These are phyloP conservation scores for Candida endomychidarum DNA, from an alignment of 805 yeast species.

Conservation along the genomic window DNA sequence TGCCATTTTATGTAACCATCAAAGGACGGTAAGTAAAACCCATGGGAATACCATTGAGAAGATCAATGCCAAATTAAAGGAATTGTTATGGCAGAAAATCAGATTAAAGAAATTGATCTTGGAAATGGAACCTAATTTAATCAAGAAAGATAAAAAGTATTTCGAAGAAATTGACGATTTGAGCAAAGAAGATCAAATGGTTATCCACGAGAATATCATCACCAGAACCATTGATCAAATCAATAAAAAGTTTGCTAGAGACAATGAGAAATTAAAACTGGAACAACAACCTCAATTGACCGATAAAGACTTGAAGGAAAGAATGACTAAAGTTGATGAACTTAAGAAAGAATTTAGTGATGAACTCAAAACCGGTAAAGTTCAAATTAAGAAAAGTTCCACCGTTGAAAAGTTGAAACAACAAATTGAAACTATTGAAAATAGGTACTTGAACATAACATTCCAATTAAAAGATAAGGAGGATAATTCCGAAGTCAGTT, in stretches of 20 bases:
- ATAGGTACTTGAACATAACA: conserved; percentile 64
- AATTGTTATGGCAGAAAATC: conserved; percentile 80
- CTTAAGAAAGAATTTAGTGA: conserved; percentile 48
- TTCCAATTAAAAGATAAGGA: conserved; percentile 87
- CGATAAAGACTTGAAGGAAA: conserved; percentile 56
- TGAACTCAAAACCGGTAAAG: conserved; percentile 61
- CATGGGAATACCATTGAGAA: conserved; percentile 81
- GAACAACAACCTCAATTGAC: conserved; percentile 56
- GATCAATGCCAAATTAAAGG: conserved; percentile 73
- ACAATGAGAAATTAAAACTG: conserved; percentile 67
- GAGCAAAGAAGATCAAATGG: conserved; percentile 59
- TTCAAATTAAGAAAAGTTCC: conserved; percentile 49
- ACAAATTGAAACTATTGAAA: conserved; percentile 71
- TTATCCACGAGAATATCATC: conserved; percentile 57
- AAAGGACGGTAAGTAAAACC: conserved; percentile 82
- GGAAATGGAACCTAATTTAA: conserved; percentile 55
- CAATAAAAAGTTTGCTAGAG: conserved; percentile 66
- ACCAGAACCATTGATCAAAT: conserved; percentile 67
- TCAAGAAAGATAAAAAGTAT: conserved; percentile 52
- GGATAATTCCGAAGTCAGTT: conserved; percentile 89
- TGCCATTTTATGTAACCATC: conserved; percentile 96
- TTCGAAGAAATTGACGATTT: conserved; percentile 71
- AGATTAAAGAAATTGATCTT: conserved; percentile 71
- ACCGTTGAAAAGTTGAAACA: conserved; percentile 69
- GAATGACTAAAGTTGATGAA: conserved; percentile 56